These are phyloP conservation scores for Ramaria sp. DNA, from an alignment of 768 basidiomycete species.

Conservation along the genomic window DNA sequence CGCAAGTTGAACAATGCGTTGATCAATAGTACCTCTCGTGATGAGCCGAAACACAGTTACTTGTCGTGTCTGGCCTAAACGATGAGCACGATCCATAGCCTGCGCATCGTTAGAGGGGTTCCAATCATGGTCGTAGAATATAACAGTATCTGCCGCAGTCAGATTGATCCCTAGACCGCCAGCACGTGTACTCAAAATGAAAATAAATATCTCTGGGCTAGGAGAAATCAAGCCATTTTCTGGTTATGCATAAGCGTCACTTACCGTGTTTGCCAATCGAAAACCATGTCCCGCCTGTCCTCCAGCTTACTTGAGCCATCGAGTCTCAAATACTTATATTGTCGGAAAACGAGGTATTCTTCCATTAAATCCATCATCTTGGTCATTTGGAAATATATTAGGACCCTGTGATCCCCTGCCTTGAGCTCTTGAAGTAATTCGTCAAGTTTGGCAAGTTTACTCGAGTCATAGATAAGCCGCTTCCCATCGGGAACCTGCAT, in stretches of 20 bases:
- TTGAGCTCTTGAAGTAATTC: constrained; percentile 85
- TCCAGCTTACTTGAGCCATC: constrained; percentile 93
- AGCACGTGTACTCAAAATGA: constrained; percentile 86
- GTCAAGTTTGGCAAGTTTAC: constrained; percentile 89
- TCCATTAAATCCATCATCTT: constrained; percentile 99
- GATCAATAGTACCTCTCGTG: constrained; percentile 90
- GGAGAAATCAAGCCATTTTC: constrained; percentile 1
- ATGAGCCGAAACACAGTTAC: constrained; percentile 95
- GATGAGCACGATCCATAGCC: constrained; percentile 97
- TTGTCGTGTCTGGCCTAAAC: constrained; percentile 92
- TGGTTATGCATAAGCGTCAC: constrained; percentile 13
- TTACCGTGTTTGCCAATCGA: constrained; percentile 96
- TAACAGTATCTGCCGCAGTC: constrained; percentile 90
- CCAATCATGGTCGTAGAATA: constrained; percentile 95
- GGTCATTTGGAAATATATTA: constrained; percentile 99
- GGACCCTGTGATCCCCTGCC: constrained; percentile 81
- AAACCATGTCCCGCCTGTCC: constrained; percentile 97
- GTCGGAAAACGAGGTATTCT: constrained; percentile 93
- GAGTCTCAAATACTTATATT: constrained; percentile 88
- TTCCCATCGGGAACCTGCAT: constrained; percentile 96
- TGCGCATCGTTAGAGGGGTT: constrained; percentile 97
- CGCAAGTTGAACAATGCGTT: constrained; percentile 93
- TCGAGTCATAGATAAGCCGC: constrained; percentile 91
- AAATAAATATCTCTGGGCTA: constrained; percentile 83
- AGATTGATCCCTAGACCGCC: constrained; percentile 96